Percentiles rank a stretch among this genome's conserved stretches.
Conservation (phyloP, 1,139 yeast species). For the Pichia sp. region DNA sequence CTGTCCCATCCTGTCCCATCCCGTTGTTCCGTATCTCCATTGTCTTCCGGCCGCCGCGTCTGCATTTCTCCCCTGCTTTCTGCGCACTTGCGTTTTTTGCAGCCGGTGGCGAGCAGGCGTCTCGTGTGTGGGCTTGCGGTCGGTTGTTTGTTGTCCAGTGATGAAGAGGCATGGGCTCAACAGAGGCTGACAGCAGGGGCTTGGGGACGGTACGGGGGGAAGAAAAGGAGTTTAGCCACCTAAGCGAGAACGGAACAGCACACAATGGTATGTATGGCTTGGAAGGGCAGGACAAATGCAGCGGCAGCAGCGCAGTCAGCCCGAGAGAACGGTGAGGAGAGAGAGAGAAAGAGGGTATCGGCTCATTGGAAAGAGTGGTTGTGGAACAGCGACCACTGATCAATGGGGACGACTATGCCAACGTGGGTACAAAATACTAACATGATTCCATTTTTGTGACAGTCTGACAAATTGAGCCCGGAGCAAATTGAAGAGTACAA, state of each 20-base stretch:
- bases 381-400: background rate
- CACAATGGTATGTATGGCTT: constrained; percentile 4
- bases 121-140: background rate
- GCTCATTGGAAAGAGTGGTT: background rate
- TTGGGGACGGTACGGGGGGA: background rate
- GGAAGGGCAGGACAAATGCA: background rate
- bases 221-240: background rate
- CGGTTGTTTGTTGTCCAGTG: background rate
- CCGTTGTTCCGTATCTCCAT: background rate
- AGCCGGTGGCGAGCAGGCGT: constrained; percentile 4
- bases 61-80: background rate
- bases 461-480: constrained; percentile 63
- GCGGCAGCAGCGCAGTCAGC: background rate
- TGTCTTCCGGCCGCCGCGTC: background rate
- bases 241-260: background rate
- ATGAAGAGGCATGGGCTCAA: background rate
- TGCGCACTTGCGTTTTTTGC: background rate
- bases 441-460: background rate
- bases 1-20: no score
- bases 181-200: background rate
- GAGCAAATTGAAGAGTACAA: constrained; percentile 96
- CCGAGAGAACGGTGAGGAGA: background rate
- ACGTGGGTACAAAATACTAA: background rate
- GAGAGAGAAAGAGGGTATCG: background rate
- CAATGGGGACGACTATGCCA: background rate